A percentile compares a stretch with the other conserved stretches of the same genome.
Evolutionary conservation across 192 early-diverging fungal species (phyloP).

Genomic region (Coemansia reversa): DNA sequence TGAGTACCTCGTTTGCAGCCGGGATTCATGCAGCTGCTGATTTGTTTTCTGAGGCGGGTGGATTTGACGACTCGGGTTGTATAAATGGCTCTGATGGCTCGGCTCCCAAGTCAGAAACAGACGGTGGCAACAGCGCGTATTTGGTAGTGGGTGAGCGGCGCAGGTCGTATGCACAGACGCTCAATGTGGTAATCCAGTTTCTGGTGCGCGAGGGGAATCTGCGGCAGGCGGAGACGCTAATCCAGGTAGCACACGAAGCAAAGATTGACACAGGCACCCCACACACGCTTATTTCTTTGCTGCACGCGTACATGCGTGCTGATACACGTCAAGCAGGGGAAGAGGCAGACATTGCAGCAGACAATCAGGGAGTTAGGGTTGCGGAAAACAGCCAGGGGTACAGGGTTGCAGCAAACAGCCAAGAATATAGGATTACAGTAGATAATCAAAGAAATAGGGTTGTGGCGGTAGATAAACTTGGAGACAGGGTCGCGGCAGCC

Average conservation of each 20-base stretch:
- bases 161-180: constrained; percentile 19
- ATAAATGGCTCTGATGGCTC: neutral
- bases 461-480: neutral
- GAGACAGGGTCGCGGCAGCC: neutral
- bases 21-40: constrained; percentile 1
- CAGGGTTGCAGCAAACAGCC: too few relatives aligned
- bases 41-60: neutral
- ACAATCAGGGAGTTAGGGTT: neutral
- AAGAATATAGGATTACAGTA: too few relatives aligned
- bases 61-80: neutral
- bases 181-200: constrained; percentile 17
- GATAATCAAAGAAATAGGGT: neutral
- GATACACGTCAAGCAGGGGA: neutral
- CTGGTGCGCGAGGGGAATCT: constrained; percentile 21
- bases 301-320: constrained; percentile 11
- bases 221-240: constrained; percentile 20
- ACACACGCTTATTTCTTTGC: constrained; percentile 18
- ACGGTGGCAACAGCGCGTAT: neutral
- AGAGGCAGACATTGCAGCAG: neutral
- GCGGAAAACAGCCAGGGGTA: too few relatives aligned
- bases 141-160: constrained; percentile 11
- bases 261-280: constrained; percentile 6
- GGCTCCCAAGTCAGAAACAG: neutral
- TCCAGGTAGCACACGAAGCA: constrained; percentile 15
- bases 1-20: neutral